These are phyloP conservation scores for Hypoxylon sp. DNA, from an alignment of 2,329 filamentous ascomycete genomes.

Conservation along the genomic window DNA sequence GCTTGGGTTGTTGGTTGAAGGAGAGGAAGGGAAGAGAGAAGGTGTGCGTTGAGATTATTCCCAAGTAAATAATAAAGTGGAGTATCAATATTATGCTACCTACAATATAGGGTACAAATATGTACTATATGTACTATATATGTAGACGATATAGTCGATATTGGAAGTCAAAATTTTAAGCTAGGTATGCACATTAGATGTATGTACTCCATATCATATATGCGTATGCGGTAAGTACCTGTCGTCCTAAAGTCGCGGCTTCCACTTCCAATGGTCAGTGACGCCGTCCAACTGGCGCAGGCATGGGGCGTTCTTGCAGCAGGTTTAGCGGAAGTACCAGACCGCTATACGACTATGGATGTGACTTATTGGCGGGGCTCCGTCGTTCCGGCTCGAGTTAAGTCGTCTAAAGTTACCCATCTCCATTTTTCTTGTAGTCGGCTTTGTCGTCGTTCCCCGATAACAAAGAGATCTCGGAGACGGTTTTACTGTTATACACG, in stretches of 20 bases:
- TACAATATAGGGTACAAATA: not conserved
- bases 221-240: constrained; percentile 18
- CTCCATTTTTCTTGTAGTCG: constrained; percentile 23
- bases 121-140: constrained; percentile 1
- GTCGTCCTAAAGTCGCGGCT: constrained; percentile 12
- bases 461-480: constrained; percentile 37
- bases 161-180: not conserved
- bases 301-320: constrained; percentile 10
- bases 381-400: constrained; percentile 40
- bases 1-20: constrained; percentile 4
- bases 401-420: constrained; percentile 32
- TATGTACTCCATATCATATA: not conserved
- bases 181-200: not conserved
- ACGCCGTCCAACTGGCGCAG: constrained; percentile 30
- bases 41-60: constrained; percentile 9
- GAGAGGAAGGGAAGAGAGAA: constrained; percentile 11
- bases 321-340: constrained; percentile 9
- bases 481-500: constrained; percentile 26
- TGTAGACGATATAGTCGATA: not conserved
- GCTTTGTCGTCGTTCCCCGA: constrained; percentile 22
- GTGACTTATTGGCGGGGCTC: constrained; percentile 36
- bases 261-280: constrained; percentile 29
- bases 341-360: constrained; percentile 27
- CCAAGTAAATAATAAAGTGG: constrained; percentile 5
- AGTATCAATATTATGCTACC: constrained; percentile 1